These are phyloP conservation scores for Penicillium hesseltinei DNA, from an alignment of 2,329 filamentous ascomycete genomes.

Conservation along the genomic window DNA sequence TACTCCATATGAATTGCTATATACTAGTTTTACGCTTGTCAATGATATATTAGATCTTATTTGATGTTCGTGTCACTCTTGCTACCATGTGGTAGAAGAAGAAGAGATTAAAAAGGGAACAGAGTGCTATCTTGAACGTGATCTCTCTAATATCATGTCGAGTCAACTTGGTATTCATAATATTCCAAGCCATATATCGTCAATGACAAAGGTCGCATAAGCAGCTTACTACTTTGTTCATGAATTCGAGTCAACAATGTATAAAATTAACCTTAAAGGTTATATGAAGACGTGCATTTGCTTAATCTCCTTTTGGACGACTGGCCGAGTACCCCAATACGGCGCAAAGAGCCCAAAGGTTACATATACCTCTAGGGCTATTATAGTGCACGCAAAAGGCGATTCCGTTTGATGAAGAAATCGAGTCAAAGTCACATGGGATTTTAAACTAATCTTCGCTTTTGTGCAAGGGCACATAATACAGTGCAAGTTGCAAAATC, in stretches of 20 bases:
- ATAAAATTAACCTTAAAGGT: not conserved
- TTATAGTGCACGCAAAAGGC: not conserved
- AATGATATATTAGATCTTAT: slow-evolving; percentile 3
- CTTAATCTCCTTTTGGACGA: not conserved
- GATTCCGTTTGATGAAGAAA: not conserved
- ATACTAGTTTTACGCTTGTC: slow-evolving; percentile 6
- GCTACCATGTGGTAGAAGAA: not conserved
- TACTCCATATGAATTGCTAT: slow-evolving; percentile 2
- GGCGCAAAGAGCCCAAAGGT: not conserved
- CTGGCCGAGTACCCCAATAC: not conserved
- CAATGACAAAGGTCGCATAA: not conserved
- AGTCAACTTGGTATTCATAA: not conserved
- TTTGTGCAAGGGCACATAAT: slow-evolving; percentile 13
- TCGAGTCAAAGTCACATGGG: not conserved
- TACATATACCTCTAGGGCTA: not conserved
- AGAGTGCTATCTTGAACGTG: not conserved
- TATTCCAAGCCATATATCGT: not conserved
- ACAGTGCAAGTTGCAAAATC: slow-evolving; percentile 12
- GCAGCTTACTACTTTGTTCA: not conserved
- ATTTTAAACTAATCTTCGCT: slow-evolving; percentile 15
- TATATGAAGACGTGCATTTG: not conserved
- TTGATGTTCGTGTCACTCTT: not conserved
- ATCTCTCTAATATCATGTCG: not conserved
- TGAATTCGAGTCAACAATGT: not conserved
- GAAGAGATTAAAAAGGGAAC: not conserved